phyloP scores from a whole-genome alignment of 2,329 filamentous ascomycete genomes.

The Penicillium sp. region DNA sequence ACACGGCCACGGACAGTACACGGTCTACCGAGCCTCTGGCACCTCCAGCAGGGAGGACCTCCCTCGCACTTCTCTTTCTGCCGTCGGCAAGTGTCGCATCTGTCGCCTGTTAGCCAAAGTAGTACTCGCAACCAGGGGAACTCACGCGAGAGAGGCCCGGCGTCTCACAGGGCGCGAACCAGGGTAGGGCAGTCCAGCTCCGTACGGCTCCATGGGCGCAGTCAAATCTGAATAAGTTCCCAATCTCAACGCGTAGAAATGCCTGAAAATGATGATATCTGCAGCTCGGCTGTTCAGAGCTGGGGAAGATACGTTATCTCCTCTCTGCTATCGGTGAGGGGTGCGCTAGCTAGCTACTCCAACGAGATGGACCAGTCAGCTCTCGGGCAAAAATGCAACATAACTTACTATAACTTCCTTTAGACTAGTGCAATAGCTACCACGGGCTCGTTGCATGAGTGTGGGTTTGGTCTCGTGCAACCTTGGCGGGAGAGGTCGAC shows the following conservation, averaged over 20 bases:
- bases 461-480: too few species aligned
- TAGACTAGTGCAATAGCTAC: too few species aligned
- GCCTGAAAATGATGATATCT: neutral
- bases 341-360: neutral
- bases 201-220: neutral
- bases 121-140: neutral
- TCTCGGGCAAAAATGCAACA: too few species aligned
- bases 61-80: constrained; percentile 2
- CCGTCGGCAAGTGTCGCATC: neutral
- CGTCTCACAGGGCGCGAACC: neutral
- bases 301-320: neutral
- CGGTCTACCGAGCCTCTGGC: neutral
- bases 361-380: neutral
- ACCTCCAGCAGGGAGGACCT: constrained; percentile 3
- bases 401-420: too few species aligned
- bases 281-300: neutral
- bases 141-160: neutral
- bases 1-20: neutral
- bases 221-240: neutral
- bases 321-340: neutral
- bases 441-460: too few species aligned
- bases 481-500: too few species aligned
- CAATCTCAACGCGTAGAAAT: neutral
- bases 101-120: neutral
- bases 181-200: neutral